Evolutionary conservation across 306 rosid genomes (phyloP).

Genomic region (Glycine latifolia): DNA sequence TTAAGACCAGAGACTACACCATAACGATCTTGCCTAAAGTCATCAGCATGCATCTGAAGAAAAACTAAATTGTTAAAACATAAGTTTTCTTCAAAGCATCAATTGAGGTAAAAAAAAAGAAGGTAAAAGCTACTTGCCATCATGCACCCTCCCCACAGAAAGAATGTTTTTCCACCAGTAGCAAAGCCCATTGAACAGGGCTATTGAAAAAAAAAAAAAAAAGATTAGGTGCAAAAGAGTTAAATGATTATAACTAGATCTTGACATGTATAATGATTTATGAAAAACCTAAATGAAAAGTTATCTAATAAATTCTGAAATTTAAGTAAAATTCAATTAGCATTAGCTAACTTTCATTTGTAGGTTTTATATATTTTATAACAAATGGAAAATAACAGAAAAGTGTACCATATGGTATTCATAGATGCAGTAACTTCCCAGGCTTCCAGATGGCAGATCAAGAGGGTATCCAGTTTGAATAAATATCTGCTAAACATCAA

Average conservation of each 20-base stretch:
- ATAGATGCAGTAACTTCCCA: conserved; percentile 96
- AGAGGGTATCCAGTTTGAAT: conserved; percentile 99
- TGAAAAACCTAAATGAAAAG: conserved; percentile 18
- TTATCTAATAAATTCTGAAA: conserved; percentile 30
- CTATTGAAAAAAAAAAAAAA: conserved; percentile 51
- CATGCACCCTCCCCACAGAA: conserved; percentile 99
- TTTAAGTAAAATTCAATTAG: conserved; percentile 30
- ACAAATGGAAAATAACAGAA: conserved; percentile 31
- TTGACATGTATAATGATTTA: conserved; percentile 12
- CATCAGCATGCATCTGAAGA: conserved; percentile 95
- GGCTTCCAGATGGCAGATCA: conserved; percentile 96
- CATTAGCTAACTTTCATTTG: conserved; percentile 34
- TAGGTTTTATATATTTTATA: conserved; percentile 16
- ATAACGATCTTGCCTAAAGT: conserved; percentile 79
- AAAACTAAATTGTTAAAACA: conserved; percentile 49
- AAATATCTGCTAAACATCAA: conserved; percentile 75
- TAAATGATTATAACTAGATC: conserved; percentile 9
- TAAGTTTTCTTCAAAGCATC: conserved; percentile 39
- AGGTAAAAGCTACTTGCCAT: conserved; percentile 71
- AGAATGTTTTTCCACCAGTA: conserved; percentile 96
- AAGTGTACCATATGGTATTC: conserved; percentile 94
- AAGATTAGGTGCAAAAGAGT: conserved; percentile 27
- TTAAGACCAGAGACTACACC: conserved; percentile 87
- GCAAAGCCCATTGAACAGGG: conserved; percentile 99
- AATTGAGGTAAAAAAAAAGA: background rate